phyloP scores from a whole-genome alignment of 129 eudicot species.

The Dittrichia graveolens region DNA sequence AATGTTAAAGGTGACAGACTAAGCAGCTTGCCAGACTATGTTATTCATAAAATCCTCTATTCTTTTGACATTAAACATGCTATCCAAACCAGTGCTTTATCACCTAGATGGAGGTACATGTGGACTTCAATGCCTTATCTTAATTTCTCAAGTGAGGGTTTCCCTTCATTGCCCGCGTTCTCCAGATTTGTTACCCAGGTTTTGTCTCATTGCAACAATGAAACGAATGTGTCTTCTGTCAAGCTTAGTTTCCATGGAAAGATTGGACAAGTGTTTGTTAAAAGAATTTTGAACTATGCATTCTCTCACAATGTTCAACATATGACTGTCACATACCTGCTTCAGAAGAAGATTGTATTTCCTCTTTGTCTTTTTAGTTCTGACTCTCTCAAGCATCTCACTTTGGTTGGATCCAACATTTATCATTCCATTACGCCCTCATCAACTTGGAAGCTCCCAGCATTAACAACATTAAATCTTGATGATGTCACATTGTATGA shows the following conservation, averaged over 20 bases:
- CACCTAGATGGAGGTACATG: constrained; percentile 29
- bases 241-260: constrained; percentile 14
- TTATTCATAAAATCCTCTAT: constrained; percentile 36
- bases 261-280: neutral
- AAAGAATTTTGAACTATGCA: constrained; percentile 18
- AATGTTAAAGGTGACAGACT: constrained; percentile 24
- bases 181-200: neutral
- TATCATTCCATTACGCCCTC: neutral
- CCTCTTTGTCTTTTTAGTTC: neutral
- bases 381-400: constrained; percentile 10
- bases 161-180: constrained; percentile 9
- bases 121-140: constrained; percentile 39
- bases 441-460: constrained; percentile 22
- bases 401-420: neutral
- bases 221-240: constrained; percentile 4
- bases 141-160: constrained; percentile 25
- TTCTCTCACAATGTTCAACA: constrained; percentile 31
- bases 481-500: constrained; percentile 1
- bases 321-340: neutral
- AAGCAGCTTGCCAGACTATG: constrained; percentile 28
- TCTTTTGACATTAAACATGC: constrained; percentile 18
- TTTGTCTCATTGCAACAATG: constrained; percentile 17
- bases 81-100: constrained; percentile 17
- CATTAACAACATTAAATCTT: constrained; percentile 24
- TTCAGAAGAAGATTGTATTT: constrained; percentile 4